These are phyloP conservation scores for Monosporozyma solicola DNA, from an alignment of 805 yeast genomes.

Conservation along the genomic window DNA sequence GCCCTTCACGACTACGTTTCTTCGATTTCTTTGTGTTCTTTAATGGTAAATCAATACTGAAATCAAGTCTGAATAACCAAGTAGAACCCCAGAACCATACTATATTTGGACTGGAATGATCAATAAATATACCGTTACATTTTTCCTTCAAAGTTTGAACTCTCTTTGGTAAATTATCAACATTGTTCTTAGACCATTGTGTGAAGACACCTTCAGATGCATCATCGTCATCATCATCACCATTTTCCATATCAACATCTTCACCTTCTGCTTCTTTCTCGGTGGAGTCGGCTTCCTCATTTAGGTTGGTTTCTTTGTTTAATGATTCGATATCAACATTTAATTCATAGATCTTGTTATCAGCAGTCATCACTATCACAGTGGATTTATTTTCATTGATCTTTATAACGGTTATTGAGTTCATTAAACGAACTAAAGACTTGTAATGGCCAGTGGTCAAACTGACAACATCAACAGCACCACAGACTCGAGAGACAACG, in stretches of 20 bases:
- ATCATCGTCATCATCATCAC: not conserved
- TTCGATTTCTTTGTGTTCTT: constrained; percentile 25
- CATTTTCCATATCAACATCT: constrained; percentile 1
- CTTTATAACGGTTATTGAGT: constrained; percentile 51
- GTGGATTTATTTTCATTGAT: constrained; percentile 42
- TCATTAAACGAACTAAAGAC: constrained; percentile 50
- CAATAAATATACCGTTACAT: constrained; percentile 61
- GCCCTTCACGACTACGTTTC: constrained; percentile 37
- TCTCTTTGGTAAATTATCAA: constrained; percentile 64
- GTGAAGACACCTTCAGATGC: constrained; percentile 33
- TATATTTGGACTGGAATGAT: constrained; percentile 33
- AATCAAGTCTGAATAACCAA: constrained; percentile 73
- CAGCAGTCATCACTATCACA: constrained; percentile 59
- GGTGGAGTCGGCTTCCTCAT: not conserved
- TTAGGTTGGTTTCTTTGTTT: constrained; percentile 5
- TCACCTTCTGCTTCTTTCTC: not conserved
- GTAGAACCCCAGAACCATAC: constrained; percentile 84
- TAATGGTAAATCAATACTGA: constrained; percentile 47
- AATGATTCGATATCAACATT: constrained; percentile 15
- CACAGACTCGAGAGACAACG: constrained; percentile 56
- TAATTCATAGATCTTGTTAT: constrained; percentile 68
- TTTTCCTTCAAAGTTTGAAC: constrained; percentile 51
- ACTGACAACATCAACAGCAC: constrained; percentile 47
- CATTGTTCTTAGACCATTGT: constrained; percentile 70
- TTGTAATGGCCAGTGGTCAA: constrained; percentile 24